These are phyloP conservation scores for Davidsoniella virescens DNA, from an alignment of 2,329 filamentous ascomycete species.

Conservation along the genomic window DNA sequence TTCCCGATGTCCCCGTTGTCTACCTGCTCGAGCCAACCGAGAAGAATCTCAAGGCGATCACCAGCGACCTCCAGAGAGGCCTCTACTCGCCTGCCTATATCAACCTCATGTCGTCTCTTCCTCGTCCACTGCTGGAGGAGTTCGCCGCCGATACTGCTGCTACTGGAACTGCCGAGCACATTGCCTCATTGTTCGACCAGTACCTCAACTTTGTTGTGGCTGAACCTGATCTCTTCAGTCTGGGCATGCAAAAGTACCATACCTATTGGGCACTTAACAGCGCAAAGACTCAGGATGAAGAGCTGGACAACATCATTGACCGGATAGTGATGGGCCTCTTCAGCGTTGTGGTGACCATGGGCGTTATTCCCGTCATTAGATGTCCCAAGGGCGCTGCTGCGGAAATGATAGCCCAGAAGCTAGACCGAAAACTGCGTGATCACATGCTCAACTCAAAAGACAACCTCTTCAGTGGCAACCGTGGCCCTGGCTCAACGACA, in stretches of 20 bases:
- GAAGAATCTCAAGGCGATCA: conserved; percentile 68
- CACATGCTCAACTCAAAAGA: conserved; percentile 97
- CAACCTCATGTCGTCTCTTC: conserved; percentile 91
- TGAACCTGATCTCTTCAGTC: conserved; percentile 86
- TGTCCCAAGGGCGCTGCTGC: conserved; percentile 86
- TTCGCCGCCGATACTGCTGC: conserved; percentile 79
- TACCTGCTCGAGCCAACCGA: conserved; percentile 86
- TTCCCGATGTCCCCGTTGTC: conserved; percentile 89
- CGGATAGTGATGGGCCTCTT: conserved; percentile 92
- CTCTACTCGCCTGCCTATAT: conserved; percentile 90
- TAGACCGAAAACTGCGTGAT: conserved; percentile 89
- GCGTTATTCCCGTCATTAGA: conserved; percentile 84
- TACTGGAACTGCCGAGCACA: conserved; percentile 71
- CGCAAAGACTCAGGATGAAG: conserved; percentile 74
- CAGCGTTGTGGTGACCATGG: conserved; percentile 96
- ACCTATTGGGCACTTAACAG: conserved; percentile 96
- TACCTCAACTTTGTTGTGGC: conserved; percentile 95
- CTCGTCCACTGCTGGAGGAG: conserved; percentile 78
- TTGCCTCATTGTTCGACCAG: conserved; percentile 88
- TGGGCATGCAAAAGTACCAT: conserved; percentile 79
- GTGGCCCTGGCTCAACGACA: conserved; percentile 43
- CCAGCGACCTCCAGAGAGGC: conserved; percentile 67
- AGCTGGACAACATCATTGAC: conserved; percentile 75
- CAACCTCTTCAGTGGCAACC: conserved; percentile 59
- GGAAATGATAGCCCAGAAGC: conserved; percentile 82